phyloP scores from a whole-genome alignment of 2,329 filamentous ascomycete genomes.

The Thielaviopsis ethacetica region DNA sequence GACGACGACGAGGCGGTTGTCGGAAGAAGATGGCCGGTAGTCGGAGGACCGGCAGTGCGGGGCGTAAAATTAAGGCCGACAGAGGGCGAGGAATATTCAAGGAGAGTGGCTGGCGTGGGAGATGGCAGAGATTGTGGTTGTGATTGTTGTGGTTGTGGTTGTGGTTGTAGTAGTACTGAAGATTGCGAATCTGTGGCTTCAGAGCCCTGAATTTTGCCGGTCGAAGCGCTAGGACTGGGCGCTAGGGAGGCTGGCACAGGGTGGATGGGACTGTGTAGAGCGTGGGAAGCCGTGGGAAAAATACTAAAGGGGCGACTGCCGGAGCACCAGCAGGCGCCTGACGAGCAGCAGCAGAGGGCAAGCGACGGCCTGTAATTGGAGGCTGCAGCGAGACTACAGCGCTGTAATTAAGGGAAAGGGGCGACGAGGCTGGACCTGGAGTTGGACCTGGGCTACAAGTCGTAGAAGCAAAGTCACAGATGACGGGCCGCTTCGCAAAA shows the following conservation, averaged over 20 bases:
- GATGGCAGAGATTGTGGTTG: neutral
- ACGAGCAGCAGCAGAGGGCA: slow-evolving; percentile 8
- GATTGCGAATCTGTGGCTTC: neutral
- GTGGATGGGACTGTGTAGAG: slow-evolving; percentile 11
- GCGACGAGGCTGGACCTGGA: neutral
- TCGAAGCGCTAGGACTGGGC: slow-evolving; percentile 5
- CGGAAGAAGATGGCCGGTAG: neutral
- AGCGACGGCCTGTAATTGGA: neutral
- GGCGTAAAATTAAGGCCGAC: neutral
- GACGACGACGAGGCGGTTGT: neutral
- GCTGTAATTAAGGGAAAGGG: too few species aligned
- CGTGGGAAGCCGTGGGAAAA: slow-evolving; percentile 33
- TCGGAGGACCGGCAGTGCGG: slow-evolving; percentile 7
- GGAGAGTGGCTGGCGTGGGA: neutral
- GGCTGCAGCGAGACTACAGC: neutral
- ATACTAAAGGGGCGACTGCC: slow-evolving; percentile 26
- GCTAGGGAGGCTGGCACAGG: slow-evolving; percentile 10
- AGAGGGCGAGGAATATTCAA: neutral
- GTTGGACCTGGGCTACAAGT: neutral
- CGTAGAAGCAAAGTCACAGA: neutral
- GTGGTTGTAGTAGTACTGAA: neutral
- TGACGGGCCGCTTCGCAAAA: neutral
- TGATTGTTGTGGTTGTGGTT: neutral
- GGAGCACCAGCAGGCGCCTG: slow-evolving; percentile 24
- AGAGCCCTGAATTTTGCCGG: neutral